Conservation (phyloP, 441 rosid genomes). For the Gossypium trilobum region DNA sequence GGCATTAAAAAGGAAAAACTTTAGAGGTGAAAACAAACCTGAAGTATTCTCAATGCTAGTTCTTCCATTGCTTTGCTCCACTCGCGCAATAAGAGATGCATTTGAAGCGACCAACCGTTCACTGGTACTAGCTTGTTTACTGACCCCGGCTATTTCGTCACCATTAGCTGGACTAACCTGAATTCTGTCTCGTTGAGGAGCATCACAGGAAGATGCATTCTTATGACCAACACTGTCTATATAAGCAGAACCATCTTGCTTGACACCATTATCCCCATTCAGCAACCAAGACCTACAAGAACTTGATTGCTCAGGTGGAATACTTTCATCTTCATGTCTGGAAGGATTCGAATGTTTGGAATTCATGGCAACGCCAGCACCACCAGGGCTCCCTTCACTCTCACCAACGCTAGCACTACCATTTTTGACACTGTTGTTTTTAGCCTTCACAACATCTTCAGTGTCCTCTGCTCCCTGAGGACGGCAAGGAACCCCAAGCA, state of each 20-base stretch:
- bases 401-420: conserved; percentile 33
- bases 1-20: conserved; percentile 7
- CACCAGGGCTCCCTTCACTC: conserved; percentile 58
- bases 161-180: conserved; percentile 35
- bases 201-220: conserved; percentile 30
- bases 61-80: conserved; percentile 57
- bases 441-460: conserved; percentile 63
- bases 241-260: conserved; percentile 44
- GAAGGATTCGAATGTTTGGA: conserved; percentile 46
- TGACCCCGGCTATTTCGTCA: conserved; percentile 43
- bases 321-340: conserved; percentile 48
- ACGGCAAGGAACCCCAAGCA: conserved; percentile 72
- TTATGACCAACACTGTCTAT: conserved; percentile 35
- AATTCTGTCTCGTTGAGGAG: conserved; percentile 41
- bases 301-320: conserved; percentile 51
- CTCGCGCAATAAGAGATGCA: conserved; percentile 35
- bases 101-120: conserved; percentile 37
- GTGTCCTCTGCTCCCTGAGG: conserved; percentile 83
- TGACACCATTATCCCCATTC: conserved; percentile 43
- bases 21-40: conserved; percentile 35
- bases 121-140: conserved; percentile 42
- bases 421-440: conserved; percentile 40
- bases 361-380: conserved; percentile 30
- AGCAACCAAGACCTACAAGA: conserved; percentile 45
- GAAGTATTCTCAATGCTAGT: conserved; percentile 37